phyloP scores from a whole-genome alignment of 2,329 filamentous ascomycete genomes.

The Gnomoniopsis smithogilvyi region DNA sequence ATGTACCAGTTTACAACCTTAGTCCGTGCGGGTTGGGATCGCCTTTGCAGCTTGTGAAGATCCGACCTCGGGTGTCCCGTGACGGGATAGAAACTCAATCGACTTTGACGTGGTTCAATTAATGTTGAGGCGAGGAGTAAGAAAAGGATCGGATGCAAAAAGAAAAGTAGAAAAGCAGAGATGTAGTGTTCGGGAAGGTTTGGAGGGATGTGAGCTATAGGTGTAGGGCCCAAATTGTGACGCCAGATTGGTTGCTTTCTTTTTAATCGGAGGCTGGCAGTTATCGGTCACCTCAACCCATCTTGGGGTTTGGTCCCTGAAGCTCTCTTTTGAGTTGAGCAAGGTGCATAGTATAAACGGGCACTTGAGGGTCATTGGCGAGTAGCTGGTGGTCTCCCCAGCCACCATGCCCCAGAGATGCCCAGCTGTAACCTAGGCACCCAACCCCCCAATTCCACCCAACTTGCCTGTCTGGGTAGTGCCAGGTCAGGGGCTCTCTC shows the following conservation, averaged over 20 bases:
- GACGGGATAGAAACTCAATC: too few species aligned
- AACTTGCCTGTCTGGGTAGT: not conserved
- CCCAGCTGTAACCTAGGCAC: not conserved
- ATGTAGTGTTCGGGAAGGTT: not conserved
- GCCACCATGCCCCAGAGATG: not conserved
- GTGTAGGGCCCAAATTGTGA: not conserved
- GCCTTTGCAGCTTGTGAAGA: too few species aligned
- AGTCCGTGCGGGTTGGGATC: too few species aligned
- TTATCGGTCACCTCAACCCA: slow-evolving; percentile 1
- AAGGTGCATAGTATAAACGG: too few species aligned
- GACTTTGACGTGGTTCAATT: too few species aligned
- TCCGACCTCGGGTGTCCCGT: too few species aligned
- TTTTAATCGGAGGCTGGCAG: slow-evolving; percentile 12
- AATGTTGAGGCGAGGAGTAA: not conserved
- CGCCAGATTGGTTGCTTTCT: slow-evolving; percentile 3
- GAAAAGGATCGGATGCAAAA: not conserved
- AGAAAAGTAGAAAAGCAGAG: slow-evolving; percentile 3
- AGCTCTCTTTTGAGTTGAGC: too few species aligned
- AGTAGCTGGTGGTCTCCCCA: not conserved
- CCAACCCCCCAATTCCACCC: not conserved
- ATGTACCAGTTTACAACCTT: too few species aligned
- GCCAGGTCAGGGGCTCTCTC: too few species aligned
- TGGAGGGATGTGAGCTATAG: not conserved
- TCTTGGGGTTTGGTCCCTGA: too few species aligned
- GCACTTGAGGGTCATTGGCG: not conserved